Evolutionary conservation across 2,329 filamentous ascomycete genomes (phyloP).

Genomic region (Epichloe baconii): DNA sequence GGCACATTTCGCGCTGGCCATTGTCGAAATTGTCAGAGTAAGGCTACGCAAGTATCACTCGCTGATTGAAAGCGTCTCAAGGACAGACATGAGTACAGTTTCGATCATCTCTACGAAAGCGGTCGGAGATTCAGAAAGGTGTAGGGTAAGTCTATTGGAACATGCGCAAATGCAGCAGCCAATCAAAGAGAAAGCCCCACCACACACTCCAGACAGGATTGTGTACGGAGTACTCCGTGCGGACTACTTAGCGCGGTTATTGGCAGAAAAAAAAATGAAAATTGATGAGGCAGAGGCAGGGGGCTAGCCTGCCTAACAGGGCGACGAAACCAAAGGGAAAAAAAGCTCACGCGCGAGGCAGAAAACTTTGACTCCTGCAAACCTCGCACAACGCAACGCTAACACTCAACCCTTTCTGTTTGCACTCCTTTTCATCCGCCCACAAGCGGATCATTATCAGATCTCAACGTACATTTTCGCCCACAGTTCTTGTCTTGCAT

Average conservation of each 20-base stretch:
- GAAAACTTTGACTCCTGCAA: constrained; percentile 14
- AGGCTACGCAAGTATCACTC: no score
- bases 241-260: constrained; percentile 8
- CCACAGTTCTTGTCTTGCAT: not conserved
- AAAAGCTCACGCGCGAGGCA: constrained; percentile 9
- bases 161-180: not conserved
- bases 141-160: not conserved
- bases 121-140: not conserved
- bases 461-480: not conserved
- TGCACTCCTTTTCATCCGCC: constrained; percentile 17
- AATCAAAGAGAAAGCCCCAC: constrained; percentile 4
- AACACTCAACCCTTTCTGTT: constrained; percentile 6
- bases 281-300: constrained; percentile 6
- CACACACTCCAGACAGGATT: no score
- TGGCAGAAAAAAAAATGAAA: constrained; percentile 8
- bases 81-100: no score
- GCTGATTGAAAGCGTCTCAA: no score
- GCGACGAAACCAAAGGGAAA: constrained; percentile 6
- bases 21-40: no score
- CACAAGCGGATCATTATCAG: constrained; percentile 8
- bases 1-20: no score
- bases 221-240: no score
- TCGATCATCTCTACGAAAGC: not conserved
- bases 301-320: constrained; percentile 5
- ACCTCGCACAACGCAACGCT: constrained; percentile 7